Evolutionary conservation across 1,139 yeast species (phyloP).

Genomic region (Blastobotrys illinoisensis): DNA sequence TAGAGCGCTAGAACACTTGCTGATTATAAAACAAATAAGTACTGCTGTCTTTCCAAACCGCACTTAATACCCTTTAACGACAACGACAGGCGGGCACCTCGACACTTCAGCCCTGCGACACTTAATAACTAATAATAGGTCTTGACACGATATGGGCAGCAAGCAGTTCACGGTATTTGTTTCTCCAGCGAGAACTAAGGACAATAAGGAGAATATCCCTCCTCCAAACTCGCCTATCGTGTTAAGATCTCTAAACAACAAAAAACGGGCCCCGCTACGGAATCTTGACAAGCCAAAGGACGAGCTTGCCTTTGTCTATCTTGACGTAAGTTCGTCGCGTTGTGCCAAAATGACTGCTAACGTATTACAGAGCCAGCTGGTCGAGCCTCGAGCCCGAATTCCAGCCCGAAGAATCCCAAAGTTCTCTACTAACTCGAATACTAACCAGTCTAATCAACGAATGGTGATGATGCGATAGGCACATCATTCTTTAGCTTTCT

Average conservation of each 20-base stretch:
- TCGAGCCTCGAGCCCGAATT: constrained; percentile 1
- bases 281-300: constrained; percentile 1
- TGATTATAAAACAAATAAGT: background rate
- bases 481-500: background rate
- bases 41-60: background rate
- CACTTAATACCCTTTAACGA: background rate
- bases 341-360: background rate
- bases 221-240: constrained; percentile 12
- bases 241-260: background rate
- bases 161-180: constrained; percentile 11
- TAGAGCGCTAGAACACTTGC: background rate
- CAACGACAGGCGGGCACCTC: background rate
- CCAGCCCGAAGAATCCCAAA: constrained; percentile 1
- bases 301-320: constrained; percentile 9
- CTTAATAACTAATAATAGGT: background rate
- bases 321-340: constrained; percentile 10
- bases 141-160: constrained; percentile 6
- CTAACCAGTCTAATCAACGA: constrained; percentile 7
- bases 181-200: constrained; percentile 1
- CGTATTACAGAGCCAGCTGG: constrained; percentile 6
- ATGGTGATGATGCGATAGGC: constrained; percentile 22
- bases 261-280: constrained; percentile 6
- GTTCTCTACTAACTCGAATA: constrained; percentile 4
- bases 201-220: constrained; percentile 9
- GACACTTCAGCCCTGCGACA: background rate